Evolutionary conservation across 139 green algal species (phyloP).

Genomic region (Chara braunii): DNA sequence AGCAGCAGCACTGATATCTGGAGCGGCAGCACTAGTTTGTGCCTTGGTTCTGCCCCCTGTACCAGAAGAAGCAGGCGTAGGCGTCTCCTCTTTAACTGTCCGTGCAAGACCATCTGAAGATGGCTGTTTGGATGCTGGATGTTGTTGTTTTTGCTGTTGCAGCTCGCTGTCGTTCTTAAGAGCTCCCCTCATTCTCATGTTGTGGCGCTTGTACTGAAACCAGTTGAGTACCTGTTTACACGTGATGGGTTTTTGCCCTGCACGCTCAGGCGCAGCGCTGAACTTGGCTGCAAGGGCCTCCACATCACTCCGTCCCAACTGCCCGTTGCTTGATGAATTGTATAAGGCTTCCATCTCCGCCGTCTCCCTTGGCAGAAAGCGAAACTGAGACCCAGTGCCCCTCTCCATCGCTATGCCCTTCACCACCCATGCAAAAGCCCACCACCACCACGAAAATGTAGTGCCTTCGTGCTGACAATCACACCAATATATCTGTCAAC

Average conservation of each 20-base stretch:
- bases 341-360: not conserved
- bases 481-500: too few species aligned
- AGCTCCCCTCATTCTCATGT: not conserved
- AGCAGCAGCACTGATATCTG: too few species aligned
- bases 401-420: not conserved
- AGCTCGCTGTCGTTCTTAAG: not conserved
- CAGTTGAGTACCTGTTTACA: slow-evolving; percentile 5
- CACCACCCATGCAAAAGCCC: not conserved
- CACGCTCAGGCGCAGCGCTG: not conserved
- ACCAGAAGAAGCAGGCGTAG: too few species aligned
- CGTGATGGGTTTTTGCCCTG: not conserved
- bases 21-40: too few species aligned
- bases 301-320: not conserved
- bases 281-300: not conserved
- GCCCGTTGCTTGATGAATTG: not conserved
- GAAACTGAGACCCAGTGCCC: not conserved
- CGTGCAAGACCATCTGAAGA: too few species aligned
- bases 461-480: not conserved
- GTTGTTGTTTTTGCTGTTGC: too few species aligned
- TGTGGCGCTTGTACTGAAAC: slow-evolving; percentile 8
- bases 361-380: not conserved
- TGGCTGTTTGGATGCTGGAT: too few species aligned
- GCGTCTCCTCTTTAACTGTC: too few species aligned
- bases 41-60: too few species aligned
- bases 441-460: not conserved